phyloP scores from a whole-genome alignment of 257 asterid species.

The Oldenlandia corymbosa region DNA sequence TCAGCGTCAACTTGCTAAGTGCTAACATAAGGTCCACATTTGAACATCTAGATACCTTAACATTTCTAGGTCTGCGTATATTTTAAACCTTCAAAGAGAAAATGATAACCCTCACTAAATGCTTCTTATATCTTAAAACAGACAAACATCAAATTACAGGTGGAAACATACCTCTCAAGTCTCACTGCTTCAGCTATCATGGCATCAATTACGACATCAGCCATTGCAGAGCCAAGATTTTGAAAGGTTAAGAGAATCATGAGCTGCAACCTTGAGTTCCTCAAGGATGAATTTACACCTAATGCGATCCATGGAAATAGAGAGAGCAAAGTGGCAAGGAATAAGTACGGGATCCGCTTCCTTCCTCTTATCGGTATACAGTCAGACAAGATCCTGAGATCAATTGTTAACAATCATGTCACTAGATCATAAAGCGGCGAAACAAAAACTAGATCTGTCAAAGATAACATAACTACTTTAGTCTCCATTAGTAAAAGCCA shows the following conservation, averaged over 20 bases:
- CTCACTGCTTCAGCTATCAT: constrained; percentile 98
- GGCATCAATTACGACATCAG: constrained; percentile 97
- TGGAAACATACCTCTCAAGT: constrained; percentile 68
- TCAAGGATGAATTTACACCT: constrained; percentile 46
- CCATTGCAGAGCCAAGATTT: constrained; percentile 97
- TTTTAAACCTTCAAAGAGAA: neutral
- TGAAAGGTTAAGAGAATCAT: constrained; percentile 82
- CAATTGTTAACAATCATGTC: neutral
- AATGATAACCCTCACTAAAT: neutral
- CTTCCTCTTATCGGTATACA: constrained; percentile 86
- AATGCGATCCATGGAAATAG: constrained; percentile 80
- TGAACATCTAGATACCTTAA: neutral
- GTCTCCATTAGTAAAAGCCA: neutral
- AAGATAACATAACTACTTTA: neutral
- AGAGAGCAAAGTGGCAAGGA: constrained; percentile 67
- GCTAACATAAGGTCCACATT: neutral
- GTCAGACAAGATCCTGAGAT: constrained; percentile 80
- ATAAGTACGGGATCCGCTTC: constrained; percentile 80
- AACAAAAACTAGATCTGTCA: neutral
- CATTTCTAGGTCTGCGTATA: neutral
- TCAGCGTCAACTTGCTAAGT: neutral
- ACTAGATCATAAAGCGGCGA: neutral
- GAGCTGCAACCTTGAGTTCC: constrained; percentile 56
- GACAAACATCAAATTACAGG: constrained; percentile 1
- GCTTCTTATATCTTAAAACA: neutral